Evolutionary conservation across 169 alveolate species (phyloP).

Genomic region (Cryptosporidium andersoni): DNA sequence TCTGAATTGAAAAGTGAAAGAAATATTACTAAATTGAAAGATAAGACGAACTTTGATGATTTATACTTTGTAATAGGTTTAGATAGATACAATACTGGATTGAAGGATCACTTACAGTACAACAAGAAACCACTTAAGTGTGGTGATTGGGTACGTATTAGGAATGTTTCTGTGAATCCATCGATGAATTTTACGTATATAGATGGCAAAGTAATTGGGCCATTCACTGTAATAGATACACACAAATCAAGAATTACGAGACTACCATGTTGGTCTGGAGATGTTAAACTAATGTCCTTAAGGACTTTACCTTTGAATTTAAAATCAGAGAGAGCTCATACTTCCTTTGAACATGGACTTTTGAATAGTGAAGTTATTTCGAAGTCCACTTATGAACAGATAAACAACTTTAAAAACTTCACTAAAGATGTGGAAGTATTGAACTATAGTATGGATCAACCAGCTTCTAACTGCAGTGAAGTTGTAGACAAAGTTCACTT

Average conservation of each 20-base stretch:
- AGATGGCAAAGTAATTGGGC: conserved; percentile 40
- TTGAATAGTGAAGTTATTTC: no score
- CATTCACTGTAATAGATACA: conserved; percentile 49
- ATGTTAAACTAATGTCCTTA: conserved; percentile 32
- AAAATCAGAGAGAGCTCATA: background rate
- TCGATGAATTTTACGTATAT: conserved; percentile 14
- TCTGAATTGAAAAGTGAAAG: conserved; percentile 37
- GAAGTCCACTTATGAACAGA: no score
- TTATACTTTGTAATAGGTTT: conserved; percentile 22
- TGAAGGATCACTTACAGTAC: conserved; percentile 27
- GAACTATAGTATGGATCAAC: no score
- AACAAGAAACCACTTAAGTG: conserved; percentile 28
- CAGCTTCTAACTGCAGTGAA: no score
- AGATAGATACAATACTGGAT: conserved; percentile 24
- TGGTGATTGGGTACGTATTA: conserved; percentile 66
- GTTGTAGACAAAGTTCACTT: no score
- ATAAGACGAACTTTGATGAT: conserved; percentile 1
- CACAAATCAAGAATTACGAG: conserved; percentile 64
- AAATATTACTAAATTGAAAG: background rate
- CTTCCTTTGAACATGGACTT: no score
- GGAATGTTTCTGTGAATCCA: conserved; percentile 27
- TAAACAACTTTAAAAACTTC: no score
- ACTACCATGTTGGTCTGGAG: conserved; percentile 71
- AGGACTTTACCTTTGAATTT: conserved; percentile 39
- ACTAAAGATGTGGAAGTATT: no score